Conservation (phyloP, 176 grass and related monocot genomes). For the Alloteropsis semialata region DNA sequence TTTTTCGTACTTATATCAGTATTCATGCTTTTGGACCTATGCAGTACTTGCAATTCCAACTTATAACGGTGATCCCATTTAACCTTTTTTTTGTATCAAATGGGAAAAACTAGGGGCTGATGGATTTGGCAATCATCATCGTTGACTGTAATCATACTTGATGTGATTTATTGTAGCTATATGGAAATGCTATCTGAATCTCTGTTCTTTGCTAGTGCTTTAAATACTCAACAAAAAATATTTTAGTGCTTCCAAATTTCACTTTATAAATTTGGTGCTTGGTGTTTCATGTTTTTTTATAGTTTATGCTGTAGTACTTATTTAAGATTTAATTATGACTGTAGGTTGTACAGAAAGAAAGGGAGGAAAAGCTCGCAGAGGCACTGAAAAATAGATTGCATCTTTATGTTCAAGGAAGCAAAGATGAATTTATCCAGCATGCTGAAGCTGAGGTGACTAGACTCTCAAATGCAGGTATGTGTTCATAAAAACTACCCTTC, state of each 20-base stretch:
- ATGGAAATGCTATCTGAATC: neutral
- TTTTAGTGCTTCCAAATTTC: neutral
- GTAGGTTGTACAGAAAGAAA: constrained; percentile 87
- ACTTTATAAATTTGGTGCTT: neutral
- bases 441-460: constrained; percentile 73
- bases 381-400: constrained; percentile 65
- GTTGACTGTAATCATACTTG: neutral
- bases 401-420: constrained; percentile 86
- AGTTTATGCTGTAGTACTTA: neutral
- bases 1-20: neutral
- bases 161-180: neutral
- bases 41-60: neutral
- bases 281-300: neutral
- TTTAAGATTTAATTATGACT: constrained; percentile 27
- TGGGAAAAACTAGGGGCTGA: neutral
- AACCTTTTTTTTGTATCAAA: neutral
- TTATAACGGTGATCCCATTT: neutral
- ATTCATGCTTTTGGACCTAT: neutral
- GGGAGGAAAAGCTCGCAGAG: constrained; percentile 89
- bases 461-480: constrained; percentile 80
- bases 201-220: neutral
- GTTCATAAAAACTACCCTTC: neutral
- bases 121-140: neutral
- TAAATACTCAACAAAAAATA: neutral
- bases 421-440: constrained; percentile 60